Conservation (phyloP, 768 basidiomycete genomes). For the Collybia mongolica region DNA sequence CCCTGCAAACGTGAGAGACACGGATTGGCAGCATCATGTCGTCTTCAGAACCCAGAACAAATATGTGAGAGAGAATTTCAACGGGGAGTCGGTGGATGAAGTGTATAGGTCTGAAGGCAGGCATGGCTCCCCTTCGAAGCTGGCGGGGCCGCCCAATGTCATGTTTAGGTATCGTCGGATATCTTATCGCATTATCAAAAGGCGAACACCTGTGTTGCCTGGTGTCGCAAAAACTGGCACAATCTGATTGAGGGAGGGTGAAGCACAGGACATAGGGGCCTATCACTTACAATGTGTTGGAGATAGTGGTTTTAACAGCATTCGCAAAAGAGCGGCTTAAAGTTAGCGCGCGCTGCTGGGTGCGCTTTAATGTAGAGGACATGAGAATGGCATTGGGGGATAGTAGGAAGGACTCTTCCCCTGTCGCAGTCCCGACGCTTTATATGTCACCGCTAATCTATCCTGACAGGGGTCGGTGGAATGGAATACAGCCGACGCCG, state of each 20-base stretch:
- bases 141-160: constrained; percentile 35
- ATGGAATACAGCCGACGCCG: constrained; percentile 15
- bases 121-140: constrained; percentile 27
- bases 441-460: constrained; percentile 13
- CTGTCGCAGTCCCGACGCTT: constrained; percentile 9
- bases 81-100: constrained; percentile 58
- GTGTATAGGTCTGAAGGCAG: constrained; percentile 29
- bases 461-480: constrained; percentile 12
- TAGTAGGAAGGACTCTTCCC: background rate
- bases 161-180: constrained; percentile 10
- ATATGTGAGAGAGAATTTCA: constrained; percentile 65
- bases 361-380: constrained; percentile 37
- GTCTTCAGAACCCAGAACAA: constrained; percentile 56
- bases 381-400: constrained; percentile 6
- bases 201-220: constrained; percentile 13
- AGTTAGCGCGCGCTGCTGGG: constrained; percentile 45
- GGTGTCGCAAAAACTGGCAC: constrained; percentile 10
- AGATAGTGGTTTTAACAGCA: constrained; percentile 37
- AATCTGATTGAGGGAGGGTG: background rate
- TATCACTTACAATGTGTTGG: constrained; percentile 24
- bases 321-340: constrained; percentile 51
- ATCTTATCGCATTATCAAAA: constrained; percentile 2
- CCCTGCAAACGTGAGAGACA: constrained; percentile 67
- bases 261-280: background rate
- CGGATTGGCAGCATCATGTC: constrained; percentile 56